Evolutionary conservation across 2,329 filamentous ascomycete species (phyloP), one percentile per base, ranked within the genome.

Genomic region (Fusarium sp.): DNA sequence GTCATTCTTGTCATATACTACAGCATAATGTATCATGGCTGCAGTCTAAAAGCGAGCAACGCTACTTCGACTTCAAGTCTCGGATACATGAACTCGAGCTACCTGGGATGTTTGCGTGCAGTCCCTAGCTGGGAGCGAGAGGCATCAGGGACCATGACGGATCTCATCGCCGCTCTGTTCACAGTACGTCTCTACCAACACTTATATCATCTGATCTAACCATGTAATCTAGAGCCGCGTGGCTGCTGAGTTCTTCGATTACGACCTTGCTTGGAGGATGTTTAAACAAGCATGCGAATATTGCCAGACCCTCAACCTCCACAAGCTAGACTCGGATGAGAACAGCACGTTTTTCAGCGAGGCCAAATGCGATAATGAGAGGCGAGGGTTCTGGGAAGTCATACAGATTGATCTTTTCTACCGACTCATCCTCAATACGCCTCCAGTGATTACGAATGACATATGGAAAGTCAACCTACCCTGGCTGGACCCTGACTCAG

Each of bases 381-480:
- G 80, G 14, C 76, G 76, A 31, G 78, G 76, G 0, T 80, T 81
- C 35, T 81, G 80, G 80, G 78, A 81, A n/a, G 74, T 81, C 6
- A 76, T 81, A 3, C 79, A 81, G 33, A 73, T 80, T 20, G 80
- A 81, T 31, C 73, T 80, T 20, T 81, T 79, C 57, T 81, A 78
- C 61, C 75, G 80, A 2, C 76, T 81, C 1, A 60, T 81, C 1
- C 73, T 79, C 56, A 79, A 81, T 33, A 80, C 76, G 6, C 80
- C 80, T 14, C 79, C 80, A 0, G 70, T 69, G 3, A 74, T 81
- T 7, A 77, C 79, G 1, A 72, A 75, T 44, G 76, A 78, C 36
- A 65, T 72, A 1, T 81, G 80, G 80, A 77, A 76, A 35, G 80
- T 81, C 54, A 81, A 81, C 41, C 42, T 81, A 11, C 80, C 80